Evolutionary conservation across 306 rosid genomes (phyloP).

Genomic region (Ochetophila trinervis): DNA sequence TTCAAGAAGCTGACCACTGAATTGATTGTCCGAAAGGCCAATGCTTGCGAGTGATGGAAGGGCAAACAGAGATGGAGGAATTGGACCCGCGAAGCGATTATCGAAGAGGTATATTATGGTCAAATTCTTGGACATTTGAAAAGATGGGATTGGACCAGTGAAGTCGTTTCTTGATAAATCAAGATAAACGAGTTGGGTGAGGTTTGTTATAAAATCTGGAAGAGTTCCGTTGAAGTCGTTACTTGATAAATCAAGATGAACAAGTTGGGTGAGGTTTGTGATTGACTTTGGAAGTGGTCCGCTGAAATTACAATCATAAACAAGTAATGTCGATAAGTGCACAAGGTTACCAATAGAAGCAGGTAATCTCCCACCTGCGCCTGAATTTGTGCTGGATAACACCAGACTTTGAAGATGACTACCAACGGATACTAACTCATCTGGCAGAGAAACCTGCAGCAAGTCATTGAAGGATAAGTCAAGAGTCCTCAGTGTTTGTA

Average conservation of each 20-base stretch:
- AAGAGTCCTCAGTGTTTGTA: background rate
- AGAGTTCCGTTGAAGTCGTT: slow-evolving; percentile 10
- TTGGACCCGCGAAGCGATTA: background rate
- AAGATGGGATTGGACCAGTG: slow-evolving; percentile 1
- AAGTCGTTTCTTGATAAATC: background rate
- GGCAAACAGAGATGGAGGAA: background rate
- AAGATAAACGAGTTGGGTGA: background rate
- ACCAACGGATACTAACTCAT: slow-evolving; percentile 1
- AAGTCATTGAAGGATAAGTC: background rate
- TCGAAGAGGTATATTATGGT: background rate
- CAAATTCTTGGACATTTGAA: slow-evolving; percentile 3
- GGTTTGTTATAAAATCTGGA: background rate
- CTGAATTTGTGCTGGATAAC: background rate
- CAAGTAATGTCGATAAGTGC: background rate
- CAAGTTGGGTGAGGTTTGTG: background rate
- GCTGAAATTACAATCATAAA: background rate
- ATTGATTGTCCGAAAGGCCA: background rate
- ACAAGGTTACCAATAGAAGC: background rate
- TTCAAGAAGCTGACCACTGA: background rate
- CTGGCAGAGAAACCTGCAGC: slow-evolving; percentile 18
- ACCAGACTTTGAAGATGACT: slow-evolving; percentile 5
- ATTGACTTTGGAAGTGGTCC: slow-evolving; percentile 9
- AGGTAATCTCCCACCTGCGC: background rate
- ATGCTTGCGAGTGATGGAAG: background rate
- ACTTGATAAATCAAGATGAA: background rate